Base-by-base conservation (phyloP, 192 early-diverging fungal genomes). In the Backusella luteola region DNA sequence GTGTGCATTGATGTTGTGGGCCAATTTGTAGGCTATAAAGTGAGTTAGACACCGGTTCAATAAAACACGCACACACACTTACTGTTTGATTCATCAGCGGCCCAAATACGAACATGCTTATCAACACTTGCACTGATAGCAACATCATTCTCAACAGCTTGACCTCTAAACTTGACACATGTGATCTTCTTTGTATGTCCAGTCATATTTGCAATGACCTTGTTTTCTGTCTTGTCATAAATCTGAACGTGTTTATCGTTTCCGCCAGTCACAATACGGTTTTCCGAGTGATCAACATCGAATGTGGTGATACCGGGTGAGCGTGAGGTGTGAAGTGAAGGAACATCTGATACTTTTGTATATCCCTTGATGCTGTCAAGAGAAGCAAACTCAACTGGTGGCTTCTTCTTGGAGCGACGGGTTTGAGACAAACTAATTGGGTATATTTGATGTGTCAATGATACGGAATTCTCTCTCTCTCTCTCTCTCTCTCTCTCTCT, bases 151-250 rank as follows among this genome's bases (percentile, higher is more conserved):
- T 85, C 75, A 1, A 82, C 90, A 14, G 56, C 83, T 66, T 85
- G 83, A 67, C 86, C 85, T 26, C 87, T 77, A 89, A 92, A 95
- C n/a, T 84, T 82, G 0, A 94, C 94, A 36, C 85, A 77, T 1
- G 90, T 93, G 42, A 98, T 85, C 73, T 90, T 91, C 79, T 96
- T 95, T 14, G 89, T 93, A 76, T 95, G 94, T n/a, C 94, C 94
- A 76, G 94, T 94, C 77, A 93, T 80, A 3, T 86, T 88, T 5
- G 87, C 89, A 26, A 94, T 76, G 0, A 90, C 88, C 77, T 92
- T 90, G 56, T 88, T 90, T 56, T 87, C 84, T 2, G 78, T 69
- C 82, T 87, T 85, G 81, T 92, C 88, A 66, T 92, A 93, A 35
- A 97, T 83, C 68, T 90, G 80, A 17, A 90, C 91, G 49, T 93